A percentile compares a stretch with the other conserved stretches of the same genome.
Evolutionary conservation across 202 grass and related monocot genomes (phyloP).

Genomic region (Eragrostis tef): DNA sequence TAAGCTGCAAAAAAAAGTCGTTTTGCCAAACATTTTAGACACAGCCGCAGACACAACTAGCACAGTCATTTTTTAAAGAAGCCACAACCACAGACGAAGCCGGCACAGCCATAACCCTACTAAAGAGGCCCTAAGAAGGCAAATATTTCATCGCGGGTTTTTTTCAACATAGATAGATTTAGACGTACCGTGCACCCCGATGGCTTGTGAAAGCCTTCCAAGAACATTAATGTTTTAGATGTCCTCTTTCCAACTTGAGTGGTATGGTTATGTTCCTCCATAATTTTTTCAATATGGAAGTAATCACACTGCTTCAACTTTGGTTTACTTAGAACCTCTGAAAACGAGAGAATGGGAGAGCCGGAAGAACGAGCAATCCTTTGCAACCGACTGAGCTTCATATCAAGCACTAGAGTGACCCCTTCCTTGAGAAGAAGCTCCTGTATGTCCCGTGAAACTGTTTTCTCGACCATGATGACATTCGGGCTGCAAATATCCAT

Average conservation of each 20-base stretch:
- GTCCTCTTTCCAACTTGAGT: constrained; percentile 71
- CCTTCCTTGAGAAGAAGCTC: constrained; percentile 77
- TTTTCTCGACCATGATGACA: constrained; percentile 98
- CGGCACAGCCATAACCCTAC: no score
- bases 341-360: constrained; percentile 82
- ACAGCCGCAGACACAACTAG: no score
- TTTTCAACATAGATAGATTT: background rate
- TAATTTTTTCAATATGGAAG: constrained; percentile 86
- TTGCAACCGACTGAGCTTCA: constrained; percentile 78
- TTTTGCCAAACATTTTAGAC: no score
- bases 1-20: no score
- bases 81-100: no score
- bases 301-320: constrained; percentile 80
- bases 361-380: constrained; percentile 85
- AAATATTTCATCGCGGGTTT: no score
- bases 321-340: constrained; percentile 64
- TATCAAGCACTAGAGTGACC: constrained; percentile 79
- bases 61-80: no score
- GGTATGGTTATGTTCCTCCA: constrained; percentile 71
- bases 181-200: constrained; percentile 79
- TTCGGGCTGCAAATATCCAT: constrained; percentile 81
- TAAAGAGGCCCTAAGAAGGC: no score
- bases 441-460: constrained; percentile 86
- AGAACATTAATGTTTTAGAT: constrained; percentile 82
- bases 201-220: constrained; percentile 78